Base-by-base conservation (phyloP, 139 green algal genomes). In the Ettlia oleoabundans region DNA sequence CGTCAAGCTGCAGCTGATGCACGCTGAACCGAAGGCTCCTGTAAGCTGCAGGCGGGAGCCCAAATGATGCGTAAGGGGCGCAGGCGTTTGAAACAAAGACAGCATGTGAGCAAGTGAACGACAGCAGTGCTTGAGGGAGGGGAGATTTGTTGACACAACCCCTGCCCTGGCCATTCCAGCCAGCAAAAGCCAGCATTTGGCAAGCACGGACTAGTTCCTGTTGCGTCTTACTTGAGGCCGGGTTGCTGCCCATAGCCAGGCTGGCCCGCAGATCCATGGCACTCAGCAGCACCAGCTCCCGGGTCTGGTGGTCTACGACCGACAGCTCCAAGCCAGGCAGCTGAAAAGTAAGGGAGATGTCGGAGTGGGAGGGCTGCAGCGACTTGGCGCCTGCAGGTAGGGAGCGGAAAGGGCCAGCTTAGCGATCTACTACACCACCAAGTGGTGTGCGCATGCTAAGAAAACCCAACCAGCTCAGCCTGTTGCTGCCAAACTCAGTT, bases 261-360 rank as follows among this genome's bases (percentile, higher is more conserved):
- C 53, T 52, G 37, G 73, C 73, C 33, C 52, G 63, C 30, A 80
- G 73, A 3, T 47, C 73, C 24, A 24, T 38, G 37, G 73, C 73
- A 35, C 62, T 82, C 32, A 94, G 70, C 43, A 94, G 78, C 65
- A 94, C 73, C 76, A 98, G 81, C 92, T 98, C 94, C 74, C 93
- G 83, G 0, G 94, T 91, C 58, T 72, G 64, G 28, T 89, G 76
- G 84, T 98, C 94, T 30, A 97, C 89, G 24, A 97, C 24, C 55
- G 90, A 95, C 18, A 97, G 52, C 42, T 96, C 89, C 41, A 94
- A 53, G n/a, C 53, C 65, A 7, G 74, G 37, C 64, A 90, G 75
- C 67, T 92, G 79, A 13, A 90, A 33, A 15, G 62, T 22, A 19
- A 85, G 15, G 53, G 80, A 42, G 18, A 84, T 18, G 55, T 72